A percentile compares a stretch with the other conserved stretches of the same genome.
These are phyloP conservation scores for Byssothecium circinans DNA, from an alignment of 2,329 filamentous ascomycete species.

Conservation along the genomic window DNA sequence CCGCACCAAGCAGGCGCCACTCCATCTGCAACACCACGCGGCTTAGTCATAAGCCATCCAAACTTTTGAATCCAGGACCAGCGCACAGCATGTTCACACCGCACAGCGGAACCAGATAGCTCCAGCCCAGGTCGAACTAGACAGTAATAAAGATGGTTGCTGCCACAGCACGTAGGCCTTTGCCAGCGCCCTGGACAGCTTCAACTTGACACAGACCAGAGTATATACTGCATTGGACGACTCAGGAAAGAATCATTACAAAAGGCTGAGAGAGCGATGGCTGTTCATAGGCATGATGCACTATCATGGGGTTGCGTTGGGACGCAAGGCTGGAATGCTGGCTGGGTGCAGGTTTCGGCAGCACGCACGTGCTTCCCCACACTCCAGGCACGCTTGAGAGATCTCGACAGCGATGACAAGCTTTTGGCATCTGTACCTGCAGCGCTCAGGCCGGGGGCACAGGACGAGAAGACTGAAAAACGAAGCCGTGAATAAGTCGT, in stretches of 20 bases:
- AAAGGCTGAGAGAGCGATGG: too few species aligned
- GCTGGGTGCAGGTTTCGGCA: conserved; percentile 7
- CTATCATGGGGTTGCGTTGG: neutral
- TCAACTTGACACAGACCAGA: too few species aligned
- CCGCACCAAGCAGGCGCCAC: neutral
- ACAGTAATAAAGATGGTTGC: too few species aligned
- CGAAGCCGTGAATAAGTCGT: conserved; percentile 11
- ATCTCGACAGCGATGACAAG: conserved; percentile 17
- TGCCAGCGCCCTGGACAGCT: too few species aligned
- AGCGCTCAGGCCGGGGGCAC: conserved; percentile 31
- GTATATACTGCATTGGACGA: too few species aligned
- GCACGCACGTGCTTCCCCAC: conserved; percentile 29
- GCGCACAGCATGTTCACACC: neutral
- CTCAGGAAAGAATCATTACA: too few species aligned
- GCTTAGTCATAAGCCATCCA: conserved; percentile 13
- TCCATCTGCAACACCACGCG: conserved; percentile 12
- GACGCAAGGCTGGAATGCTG: conserved; percentile 1
- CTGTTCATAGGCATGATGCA: too few species aligned
- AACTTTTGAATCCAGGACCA: conserved; percentile 1
- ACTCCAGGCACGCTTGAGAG: conserved; percentile 20
- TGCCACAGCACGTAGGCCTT: too few species aligned
- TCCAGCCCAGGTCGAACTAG: too few species aligned
- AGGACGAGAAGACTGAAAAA: conserved; percentile 17
- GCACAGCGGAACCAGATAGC: neutral
- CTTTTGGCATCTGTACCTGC: conserved; percentile 42